Conservation (phyloP, 2,329 filamentous ascomycete species). For the Byssothecium circinans region DNA sequence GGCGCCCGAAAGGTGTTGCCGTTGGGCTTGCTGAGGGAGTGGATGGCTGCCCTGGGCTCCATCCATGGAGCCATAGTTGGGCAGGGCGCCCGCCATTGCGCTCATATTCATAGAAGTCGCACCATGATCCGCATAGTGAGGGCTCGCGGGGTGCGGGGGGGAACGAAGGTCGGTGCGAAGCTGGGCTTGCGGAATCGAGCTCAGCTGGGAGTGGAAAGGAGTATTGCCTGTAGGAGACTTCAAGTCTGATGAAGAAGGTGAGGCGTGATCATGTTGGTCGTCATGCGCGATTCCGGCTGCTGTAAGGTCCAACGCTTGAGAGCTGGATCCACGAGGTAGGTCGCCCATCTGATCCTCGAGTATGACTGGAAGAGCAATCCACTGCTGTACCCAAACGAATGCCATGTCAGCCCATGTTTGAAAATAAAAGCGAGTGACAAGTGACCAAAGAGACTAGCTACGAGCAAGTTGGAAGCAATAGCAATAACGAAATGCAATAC, state of each 20-base stretch:
- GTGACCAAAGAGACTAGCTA: slow-evolving; percentile 23
- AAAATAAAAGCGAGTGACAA: slow-evolving; percentile 10
- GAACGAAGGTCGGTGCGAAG: slow-evolving; percentile 33
- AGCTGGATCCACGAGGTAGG: slow-evolving; percentile 33
- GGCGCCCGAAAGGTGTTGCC: slow-evolving; percentile 37
- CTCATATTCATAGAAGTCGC: slow-evolving; percentile 40
- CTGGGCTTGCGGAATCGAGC: slow-evolving; percentile 33
- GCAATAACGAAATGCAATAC: slow-evolving; percentile 24
- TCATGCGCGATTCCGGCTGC: slow-evolving; percentile 33
- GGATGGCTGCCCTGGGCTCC: slow-evolving; percentile 19
- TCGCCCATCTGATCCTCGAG: slow-evolving; percentile 47
- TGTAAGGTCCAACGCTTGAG: slow-evolving; percentile 34
- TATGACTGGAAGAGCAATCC: slow-evolving; percentile 45
- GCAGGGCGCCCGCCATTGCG: slow-evolving; percentile 39
- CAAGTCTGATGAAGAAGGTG: slow-evolving; percentile 16
- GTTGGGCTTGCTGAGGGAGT: slow-evolving; percentile 28
- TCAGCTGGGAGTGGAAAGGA: slow-evolving; percentile 44
- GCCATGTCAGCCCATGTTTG: slow-evolving; percentile 47
- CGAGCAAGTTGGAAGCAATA: slow-evolving; percentile 11
- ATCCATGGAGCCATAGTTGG: slow-evolving; percentile 35
- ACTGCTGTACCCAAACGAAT: slow-evolving; percentile 48
- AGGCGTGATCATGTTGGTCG: slow-evolving; percentile 20
- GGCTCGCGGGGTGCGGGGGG: slow-evolving; percentile 21
- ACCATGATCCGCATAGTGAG: slow-evolving; percentile 30
- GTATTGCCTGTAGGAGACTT: slow-evolving; percentile 28